Conservation (phyloP, 176 grass and related monocot species). For the Ananas comosus region DNA sequence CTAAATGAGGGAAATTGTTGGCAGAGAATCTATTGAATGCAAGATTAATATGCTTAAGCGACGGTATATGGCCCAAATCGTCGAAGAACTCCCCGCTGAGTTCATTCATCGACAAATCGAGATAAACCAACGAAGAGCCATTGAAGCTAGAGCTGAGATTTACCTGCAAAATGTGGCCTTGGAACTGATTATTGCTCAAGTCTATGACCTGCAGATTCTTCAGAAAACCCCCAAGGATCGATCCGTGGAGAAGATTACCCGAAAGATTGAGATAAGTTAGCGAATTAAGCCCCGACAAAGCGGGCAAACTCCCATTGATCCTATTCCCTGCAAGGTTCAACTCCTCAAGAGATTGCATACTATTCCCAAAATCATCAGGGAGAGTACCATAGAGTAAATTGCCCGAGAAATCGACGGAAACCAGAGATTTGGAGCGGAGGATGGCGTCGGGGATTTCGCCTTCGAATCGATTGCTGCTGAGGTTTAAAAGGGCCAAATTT, state of each 20-base stretch:
- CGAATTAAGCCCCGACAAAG: slow-evolving; percentile 43
- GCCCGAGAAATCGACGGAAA: slow-evolving; percentile 52
- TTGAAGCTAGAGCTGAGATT: slow-evolving; percentile 44
- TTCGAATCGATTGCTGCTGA: slow-evolving; percentile 46
- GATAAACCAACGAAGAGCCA: slow-evolving; percentile 52
- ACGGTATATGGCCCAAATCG: slow-evolving; percentile 16
- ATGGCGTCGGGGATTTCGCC: slow-evolving; percentile 30
- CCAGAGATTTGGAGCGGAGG: slow-evolving; percentile 28
- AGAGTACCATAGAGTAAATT: slow-evolving; percentile 45
- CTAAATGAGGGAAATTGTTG: slow-evolving; percentile 27
- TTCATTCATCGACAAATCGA: slow-evolving; percentile 79
- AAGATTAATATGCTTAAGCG: slow-evolving; percentile 74
- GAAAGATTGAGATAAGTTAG: slow-evolving; percentile 76
- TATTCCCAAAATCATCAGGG: slow-evolving; percentile 14
- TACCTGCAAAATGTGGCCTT: slow-evolving; percentile 30
- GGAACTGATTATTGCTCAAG: slow-evolving; percentile 75
- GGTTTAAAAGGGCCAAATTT: slow-evolving; percentile 41
- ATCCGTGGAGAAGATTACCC: slow-evolving; percentile 40
- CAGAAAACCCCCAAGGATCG: slow-evolving; percentile 32
- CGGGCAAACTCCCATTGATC: slow-evolving; percentile 37
- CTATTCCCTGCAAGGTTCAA: slow-evolving; percentile 28
- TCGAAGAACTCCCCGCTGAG: slow-evolving; percentile 43
- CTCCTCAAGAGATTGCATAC: slow-evolving; percentile 13
- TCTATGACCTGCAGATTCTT: slow-evolving; percentile 53
- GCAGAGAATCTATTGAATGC: slow-evolving; percentile 59